phyloP scores from a whole-genome alignment of 257 asterid genomes.

The Fraxinus cuspidata region DNA sequence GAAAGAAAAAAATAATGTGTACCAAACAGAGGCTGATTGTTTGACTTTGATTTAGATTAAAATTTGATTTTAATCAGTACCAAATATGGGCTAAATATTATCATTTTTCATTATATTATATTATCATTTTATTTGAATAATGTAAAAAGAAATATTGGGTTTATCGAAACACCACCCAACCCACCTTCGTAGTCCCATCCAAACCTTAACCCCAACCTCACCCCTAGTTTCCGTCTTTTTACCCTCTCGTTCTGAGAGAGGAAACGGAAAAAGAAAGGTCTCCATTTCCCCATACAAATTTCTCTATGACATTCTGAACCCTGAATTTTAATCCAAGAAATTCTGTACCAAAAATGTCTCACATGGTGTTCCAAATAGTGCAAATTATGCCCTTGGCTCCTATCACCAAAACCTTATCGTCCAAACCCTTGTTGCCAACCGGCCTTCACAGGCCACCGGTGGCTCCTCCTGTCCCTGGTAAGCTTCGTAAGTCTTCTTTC shows the following conservation, averaged over 20 bases:
- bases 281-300: background rate
- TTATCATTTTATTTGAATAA: too few relatives aligned
- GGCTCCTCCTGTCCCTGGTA: constrained; percentile 29
- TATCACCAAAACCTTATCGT: constrained; percentile 51
- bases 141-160: too few relatives aligned
- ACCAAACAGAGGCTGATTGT: too few relatives aligned
- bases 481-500: constrained; percentile 35
- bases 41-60: too few relatives aligned
- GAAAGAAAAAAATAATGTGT: too few relatives aligned
- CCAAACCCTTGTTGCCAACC: constrained; percentile 44
- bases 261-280: background rate
- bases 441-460: constrained; percentile 29
- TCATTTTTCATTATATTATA: too few relatives aligned
- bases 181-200: constrained; percentile 26
- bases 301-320: constrained; percentile 39
- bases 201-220: constrained; percentile 44
- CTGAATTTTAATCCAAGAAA: constrained; percentile 21
- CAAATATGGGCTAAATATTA: too few relatives aligned
- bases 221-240: constrained; percentile 31
- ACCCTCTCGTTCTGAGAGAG: constrained; percentile 30
- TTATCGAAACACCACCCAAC: background rate
- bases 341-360: constrained; percentile 44
- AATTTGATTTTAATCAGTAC: too few relatives aligned
- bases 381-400: constrained; percentile 65
- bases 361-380: constrained; percentile 60